These are phyloP conservation scores for Pythium sp. DNA, from an alignment of 352 stramenopile species.

Conservation along the genomic window DNA sequence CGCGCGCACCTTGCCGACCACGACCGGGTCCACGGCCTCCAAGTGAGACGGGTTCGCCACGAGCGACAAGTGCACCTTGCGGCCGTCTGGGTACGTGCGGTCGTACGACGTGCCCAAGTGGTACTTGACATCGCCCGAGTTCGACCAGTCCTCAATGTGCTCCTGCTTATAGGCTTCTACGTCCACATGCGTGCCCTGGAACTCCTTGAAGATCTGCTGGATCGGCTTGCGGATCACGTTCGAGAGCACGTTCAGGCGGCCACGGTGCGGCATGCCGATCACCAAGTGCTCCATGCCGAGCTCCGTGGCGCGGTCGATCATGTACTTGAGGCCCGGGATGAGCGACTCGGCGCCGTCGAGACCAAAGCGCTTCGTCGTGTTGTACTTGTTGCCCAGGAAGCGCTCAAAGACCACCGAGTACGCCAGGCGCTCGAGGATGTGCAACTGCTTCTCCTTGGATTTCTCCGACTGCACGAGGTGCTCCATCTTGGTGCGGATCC, in stretches of 20 bases:
- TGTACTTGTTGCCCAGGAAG: constrained; percentile 98
- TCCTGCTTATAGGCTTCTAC: constrained; percentile 80
- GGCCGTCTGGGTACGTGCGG: constrained; percentile 93
- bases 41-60: constrained; percentile 97
- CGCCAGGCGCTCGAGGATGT: constrained; percentile 96
- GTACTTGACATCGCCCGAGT: constrained; percentile 98
- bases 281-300: constrained; percentile 96
- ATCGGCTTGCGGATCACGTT: constrained; percentile 99
- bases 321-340: constrained; percentile 94
- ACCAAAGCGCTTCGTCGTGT: constrained; percentile 98
- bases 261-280: constrained; percentile 98
- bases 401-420: constrained; percentile 99
- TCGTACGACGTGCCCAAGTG: constrained; percentile 97
- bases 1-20: constrained; percentile 92
- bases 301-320: constrained; percentile 94
- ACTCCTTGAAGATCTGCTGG: constrained; percentile 97
- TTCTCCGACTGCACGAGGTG: constrained; percentile 68
- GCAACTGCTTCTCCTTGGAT: constrained; percentile 92
- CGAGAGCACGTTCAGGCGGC: constrained; percentile 95
- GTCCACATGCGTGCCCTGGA: constrained; percentile 94
- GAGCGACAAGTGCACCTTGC: constrained; percentile 93
- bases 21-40: constrained; percentile 96
- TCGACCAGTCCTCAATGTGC: constrained; percentile 88
- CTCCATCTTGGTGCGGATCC: constrained; percentile 92
- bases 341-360: constrained; percentile 95